phyloP scores from a whole-genome alignment of 2,329 filamentous ascomycete genomes.

The Cylindrodendrum hubeiense region DNA sequence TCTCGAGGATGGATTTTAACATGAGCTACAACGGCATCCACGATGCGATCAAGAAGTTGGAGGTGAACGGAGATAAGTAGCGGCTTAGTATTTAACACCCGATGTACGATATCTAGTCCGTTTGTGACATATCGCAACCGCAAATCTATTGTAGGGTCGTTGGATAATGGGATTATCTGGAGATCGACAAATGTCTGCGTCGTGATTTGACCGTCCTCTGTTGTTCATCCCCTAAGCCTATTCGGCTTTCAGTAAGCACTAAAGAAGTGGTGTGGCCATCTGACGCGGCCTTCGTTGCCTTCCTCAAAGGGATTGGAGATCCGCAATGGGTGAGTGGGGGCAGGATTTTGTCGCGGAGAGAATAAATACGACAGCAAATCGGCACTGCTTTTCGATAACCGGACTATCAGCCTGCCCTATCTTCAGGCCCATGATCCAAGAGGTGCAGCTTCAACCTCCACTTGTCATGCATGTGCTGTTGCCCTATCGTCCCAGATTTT shows the following conservation, averaged over 20 bases:
- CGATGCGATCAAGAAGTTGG: constrained; percentile 4
- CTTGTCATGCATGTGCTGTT: background rate
- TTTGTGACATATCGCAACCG: no score
- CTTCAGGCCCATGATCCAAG: background rate
- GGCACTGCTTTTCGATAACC: no score
- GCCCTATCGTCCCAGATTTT: background rate
- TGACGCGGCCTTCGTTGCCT: background rate
- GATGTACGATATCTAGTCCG: no score
- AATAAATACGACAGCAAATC: background rate
- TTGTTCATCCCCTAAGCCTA: background rate
- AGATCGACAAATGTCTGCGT: background rate
- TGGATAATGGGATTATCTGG: background rate
- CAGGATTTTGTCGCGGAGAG: background rate
- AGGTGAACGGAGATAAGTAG: background rate
- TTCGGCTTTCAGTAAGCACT: background rate
- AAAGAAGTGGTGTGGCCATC: background rate
- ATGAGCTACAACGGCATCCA: constrained; percentile 16
- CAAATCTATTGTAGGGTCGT: background rate
- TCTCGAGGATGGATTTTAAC: constrained; percentile 23
- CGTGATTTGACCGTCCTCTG: background rate
- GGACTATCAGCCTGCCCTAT: no score
- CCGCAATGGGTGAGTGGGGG: background rate
- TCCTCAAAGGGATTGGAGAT: background rate
- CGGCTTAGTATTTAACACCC: no score
- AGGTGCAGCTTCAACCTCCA: background rate